Evolutionary conservation across 192 early-diverging fungal genomes (phyloP).

Genomic region (Paraglomus brasilianum): DNA sequence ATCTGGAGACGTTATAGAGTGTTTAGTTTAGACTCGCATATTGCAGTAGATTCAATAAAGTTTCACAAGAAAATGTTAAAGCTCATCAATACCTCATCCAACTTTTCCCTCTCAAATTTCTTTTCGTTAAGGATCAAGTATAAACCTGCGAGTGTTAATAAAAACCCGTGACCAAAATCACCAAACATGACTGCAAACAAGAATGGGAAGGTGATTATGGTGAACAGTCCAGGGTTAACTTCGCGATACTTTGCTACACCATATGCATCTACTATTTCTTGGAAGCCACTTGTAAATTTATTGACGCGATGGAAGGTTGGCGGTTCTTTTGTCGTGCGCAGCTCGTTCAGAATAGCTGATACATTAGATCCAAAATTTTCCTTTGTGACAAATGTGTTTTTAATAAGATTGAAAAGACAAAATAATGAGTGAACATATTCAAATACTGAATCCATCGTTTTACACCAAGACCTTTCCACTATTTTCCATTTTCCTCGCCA

Average conservation of each 20-base stretch:
- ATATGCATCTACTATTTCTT: slow-evolving; percentile 96
- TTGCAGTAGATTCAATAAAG: neutral
- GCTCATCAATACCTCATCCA: slow-evolving; percentile 63
- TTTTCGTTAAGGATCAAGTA: slow-evolving; percentile 83
- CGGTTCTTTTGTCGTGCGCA: slow-evolving; percentile 82
- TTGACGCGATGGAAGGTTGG: slow-evolving; percentile 96
- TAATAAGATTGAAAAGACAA: slow-evolving; percentile 24
- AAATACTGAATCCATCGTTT: too few relatives aligned
- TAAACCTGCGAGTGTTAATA: slow-evolving; percentile 75
- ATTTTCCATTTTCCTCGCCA: neutral
- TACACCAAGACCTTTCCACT: neutral
- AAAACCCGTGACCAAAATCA: slow-evolving; percentile 93
- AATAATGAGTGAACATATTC: too few relatives aligned
- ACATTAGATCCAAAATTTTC: slow-evolving; percentile 87
- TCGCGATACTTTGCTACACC: slow-evolving; percentile 95
- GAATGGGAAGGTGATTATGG: slow-evolving; percentile 98
- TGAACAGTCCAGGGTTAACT: slow-evolving; percentile 98
- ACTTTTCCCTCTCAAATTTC: slow-evolving; percentile 68
- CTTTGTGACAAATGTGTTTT: slow-evolving; percentile 29
- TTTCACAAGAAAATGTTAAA: neutral
- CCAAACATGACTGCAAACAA: slow-evolving; percentile 99
- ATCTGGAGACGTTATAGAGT: slow-evolving; percentile 47
- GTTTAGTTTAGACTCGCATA: neutral
- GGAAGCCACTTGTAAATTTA: slow-evolving; percentile 96
- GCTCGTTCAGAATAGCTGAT: slow-evolving; percentile 82